These are phyloP conservation scores for Suillus occidentalis DNA, from an alignment of 768 basidiomycete species.

Conservation along the genomic window DNA sequence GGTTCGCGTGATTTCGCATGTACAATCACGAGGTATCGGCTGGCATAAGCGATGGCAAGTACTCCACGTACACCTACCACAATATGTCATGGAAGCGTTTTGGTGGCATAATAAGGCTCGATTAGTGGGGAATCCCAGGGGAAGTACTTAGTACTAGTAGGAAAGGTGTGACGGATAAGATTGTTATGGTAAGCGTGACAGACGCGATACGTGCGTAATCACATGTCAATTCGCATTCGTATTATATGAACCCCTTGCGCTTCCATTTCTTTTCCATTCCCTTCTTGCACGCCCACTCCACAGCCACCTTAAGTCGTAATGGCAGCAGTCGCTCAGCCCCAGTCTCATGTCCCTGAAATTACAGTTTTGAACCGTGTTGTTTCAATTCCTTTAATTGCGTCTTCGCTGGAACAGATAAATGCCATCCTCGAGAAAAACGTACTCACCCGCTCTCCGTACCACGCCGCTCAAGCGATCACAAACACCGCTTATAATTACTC, in stretches of 20 bases:
- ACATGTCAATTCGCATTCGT: slow-evolving; percentile 3
- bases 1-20: background rate
- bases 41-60: background rate
- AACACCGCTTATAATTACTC: slow-evolving; percentile 59
- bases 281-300: background rate
- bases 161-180: background rate
- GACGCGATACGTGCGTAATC: background rate
- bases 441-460: slow-evolving; percentile 65
- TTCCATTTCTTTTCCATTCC: background rate
- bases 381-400: slow-evolving; percentile 74
- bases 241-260: slow-evolving; percentile 11
- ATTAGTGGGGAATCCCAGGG: background rate
- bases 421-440: slow-evolving; percentile 56
- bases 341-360: slow-evolving; percentile 46
- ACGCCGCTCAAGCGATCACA: slow-evolving; percentile 62
- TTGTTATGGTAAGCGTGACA: background rate
- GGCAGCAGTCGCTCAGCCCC: slow-evolving; percentile 35
- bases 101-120: background rate
- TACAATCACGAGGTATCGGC: background rate
- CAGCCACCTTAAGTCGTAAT: slow-evolving; percentile 22
- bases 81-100: background rate
- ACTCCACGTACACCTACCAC: background rate
- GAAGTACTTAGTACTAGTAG: background rate
- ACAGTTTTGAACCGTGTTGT: slow-evolving; percentile 63
- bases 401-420: slow-evolving; percentile 60